Percentiles rank a stretch among this genome's conserved stretches.
Evolutionary conservation across 2,329 filamentous ascomycete genomes (phyloP).

Genomic region (Conoideocrella luteorostrata): DNA sequence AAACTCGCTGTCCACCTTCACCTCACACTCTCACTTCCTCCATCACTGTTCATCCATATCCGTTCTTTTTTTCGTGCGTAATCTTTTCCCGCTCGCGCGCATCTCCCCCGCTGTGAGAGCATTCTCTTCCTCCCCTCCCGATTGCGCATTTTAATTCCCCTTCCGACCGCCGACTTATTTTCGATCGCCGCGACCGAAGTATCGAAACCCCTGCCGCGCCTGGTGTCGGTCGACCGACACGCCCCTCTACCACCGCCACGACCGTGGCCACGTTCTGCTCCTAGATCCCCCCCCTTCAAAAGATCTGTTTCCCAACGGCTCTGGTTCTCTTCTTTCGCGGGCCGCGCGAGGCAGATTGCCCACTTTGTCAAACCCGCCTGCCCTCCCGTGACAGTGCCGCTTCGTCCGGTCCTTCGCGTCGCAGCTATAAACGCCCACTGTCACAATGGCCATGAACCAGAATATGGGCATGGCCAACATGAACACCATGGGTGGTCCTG

Average conservation of each 20-base stretch:
- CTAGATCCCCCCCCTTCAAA: conserved; percentile 1
- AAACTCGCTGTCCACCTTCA: conserved; percentile 10
- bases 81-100: conserved; percentile 3
- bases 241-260: conserved; percentile 17
- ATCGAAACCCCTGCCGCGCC: conserved; percentile 10
- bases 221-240: conserved; percentile 8
- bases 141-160: conserved; percentile 9
- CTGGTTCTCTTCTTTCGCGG: conserved; percentile 6
- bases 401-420: conserved; percentile 12
- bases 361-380: conserved; percentile 13
- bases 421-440: conserved; percentile 7
- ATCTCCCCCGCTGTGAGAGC: background rate
- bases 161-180: conserved; percentile 5
- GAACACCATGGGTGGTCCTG: conserved; percentile 61
- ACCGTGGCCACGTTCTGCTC: conserved; percentile 19
- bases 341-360: conserved; percentile 8
- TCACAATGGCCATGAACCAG: conserved; percentile 45
- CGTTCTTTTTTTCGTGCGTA: conserved; percentile 3
- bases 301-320: conserved; percentile 24
- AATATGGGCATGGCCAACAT: conserved; percentile 62
- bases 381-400: conserved; percentile 6
- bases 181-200: conserved; percentile 9
- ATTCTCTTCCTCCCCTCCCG: conserved; percentile 1
- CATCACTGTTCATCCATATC: conserved; percentile 11
- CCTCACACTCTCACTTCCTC: conserved; percentile 9